phyloP scores from a whole-genome alignment of 805 yeast genomes.

The Phaffomyces antillensis region DNA sequence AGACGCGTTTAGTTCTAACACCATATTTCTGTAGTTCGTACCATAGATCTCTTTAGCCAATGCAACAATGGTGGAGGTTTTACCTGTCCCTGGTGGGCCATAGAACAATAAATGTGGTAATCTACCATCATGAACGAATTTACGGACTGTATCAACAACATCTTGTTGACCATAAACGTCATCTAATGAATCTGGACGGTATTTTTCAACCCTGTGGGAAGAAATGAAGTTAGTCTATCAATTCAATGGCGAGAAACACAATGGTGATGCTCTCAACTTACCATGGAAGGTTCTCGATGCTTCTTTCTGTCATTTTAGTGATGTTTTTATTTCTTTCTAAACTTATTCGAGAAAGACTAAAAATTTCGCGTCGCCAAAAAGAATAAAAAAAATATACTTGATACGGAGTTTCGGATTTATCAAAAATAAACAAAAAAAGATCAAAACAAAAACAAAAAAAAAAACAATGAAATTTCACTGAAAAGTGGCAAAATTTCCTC shows the following conservation, averaged over 20 bases:
- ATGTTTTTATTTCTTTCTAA: background rate
- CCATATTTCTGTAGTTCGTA: slow-evolving; percentile 75
- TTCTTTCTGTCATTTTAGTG: slow-evolving; percentile 17
- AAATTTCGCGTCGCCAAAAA: slow-evolving; percentile 2
- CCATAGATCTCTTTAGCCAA: slow-evolving; percentile 87
- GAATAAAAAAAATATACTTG: background rate
- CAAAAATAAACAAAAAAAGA: background rate
- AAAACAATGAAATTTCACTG: too few relatives aligned
- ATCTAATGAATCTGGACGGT: slow-evolving; percentile 76
- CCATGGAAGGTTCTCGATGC: slow-evolving; percentile 25
- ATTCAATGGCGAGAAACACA: background rate
- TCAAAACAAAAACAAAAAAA: background rate
- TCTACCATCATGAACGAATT: slow-evolving; percentile 74
- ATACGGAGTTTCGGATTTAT: background rate
- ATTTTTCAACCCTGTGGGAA: slow-evolving; percentile 75
- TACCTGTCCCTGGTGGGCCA: slow-evolving; percentile 95
- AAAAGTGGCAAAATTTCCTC: too few relatives aligned
- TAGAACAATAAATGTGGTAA: slow-evolving; percentile 90
- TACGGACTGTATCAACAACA: slow-evolving; percentile 76
- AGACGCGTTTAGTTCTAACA: slow-evolving; percentile 88
- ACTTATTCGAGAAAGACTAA: background rate
- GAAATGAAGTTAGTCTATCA: slow-evolving; percentile 2
- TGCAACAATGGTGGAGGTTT: slow-evolving; percentile 83
- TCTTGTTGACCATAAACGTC: slow-evolving; percentile 91
- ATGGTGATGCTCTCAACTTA: slow-evolving; percentile 4